phyloP scores from a whole-genome alignment of 108 stramenopile genomes.

The Pseudonitzschia delicatissima region DNA sequence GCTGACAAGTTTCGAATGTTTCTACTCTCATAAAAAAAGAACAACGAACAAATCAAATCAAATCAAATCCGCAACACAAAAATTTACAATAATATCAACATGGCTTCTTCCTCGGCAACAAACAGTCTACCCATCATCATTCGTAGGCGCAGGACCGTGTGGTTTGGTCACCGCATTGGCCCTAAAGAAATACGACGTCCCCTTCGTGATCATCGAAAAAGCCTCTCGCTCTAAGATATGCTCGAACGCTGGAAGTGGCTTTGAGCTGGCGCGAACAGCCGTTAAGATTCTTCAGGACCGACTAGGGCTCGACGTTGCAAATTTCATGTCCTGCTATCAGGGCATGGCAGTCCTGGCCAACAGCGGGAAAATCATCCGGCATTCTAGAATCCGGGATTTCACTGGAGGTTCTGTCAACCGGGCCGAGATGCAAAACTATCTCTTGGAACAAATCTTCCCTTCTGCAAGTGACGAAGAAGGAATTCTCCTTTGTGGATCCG shows the following conservation, averaged over 20 bases:
- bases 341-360: neutral
- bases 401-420: constrained; percentile 10
- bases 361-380: neutral
- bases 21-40: no score
- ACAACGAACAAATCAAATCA: no score
- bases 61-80: no score
- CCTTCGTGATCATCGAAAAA: constrained; percentile 29
- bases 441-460: constrained; percentile 15
- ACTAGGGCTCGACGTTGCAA: constrained; percentile 8
- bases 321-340: neutral
- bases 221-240: constrained; percentile 21
- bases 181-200: constrained; percentile 18
- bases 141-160: constrained; percentile 54
- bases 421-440: constrained; percentile 10
- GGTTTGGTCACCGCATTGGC: constrained; percentile 48
- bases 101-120: no score
- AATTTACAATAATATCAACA: no score
- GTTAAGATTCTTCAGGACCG: constrained; percentile 24
- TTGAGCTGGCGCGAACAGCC: constrained; percentile 27
- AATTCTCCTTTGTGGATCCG: constrained; percentile 10
- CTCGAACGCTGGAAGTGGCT: constrained; percentile 27
- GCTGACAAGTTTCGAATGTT: no score
- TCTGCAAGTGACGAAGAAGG: constrained; percentile 6
- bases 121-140: constrained; percentile 49
- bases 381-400: neutral